phyloP scores from a whole-genome alignment of 345 rosid genomes.

The Turnera subulata region DNA sequence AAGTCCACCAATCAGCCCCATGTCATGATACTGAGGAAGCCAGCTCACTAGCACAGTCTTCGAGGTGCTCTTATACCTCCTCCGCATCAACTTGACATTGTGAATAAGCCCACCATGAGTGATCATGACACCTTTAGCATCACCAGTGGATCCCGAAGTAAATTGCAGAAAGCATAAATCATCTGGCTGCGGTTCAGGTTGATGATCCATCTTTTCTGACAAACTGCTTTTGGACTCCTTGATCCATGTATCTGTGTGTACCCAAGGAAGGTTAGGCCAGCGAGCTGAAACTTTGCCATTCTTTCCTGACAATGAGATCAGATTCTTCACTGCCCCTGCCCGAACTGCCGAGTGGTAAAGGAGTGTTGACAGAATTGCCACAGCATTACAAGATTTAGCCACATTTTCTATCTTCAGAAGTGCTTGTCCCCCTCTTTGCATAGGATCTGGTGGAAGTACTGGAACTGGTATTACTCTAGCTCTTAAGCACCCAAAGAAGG shows the following conservation, averaged over 20 bases:
- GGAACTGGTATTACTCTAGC: constrained; percentile 63
- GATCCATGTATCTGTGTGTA: constrained; percentile 63
- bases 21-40: constrained; percentile 80
- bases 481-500: constrained; percentile 67
- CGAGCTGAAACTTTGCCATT: constrained; percentile 26
- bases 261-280: constrained; percentile 70
- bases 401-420: constrained; percentile 61
- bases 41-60: constrained; percentile 56
- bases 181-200: constrained; percentile 31
- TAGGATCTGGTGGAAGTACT: constrained; percentile 67
- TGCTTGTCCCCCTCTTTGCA: constrained; percentile 71
- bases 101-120: constrained; percentile 61
- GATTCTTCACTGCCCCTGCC: constrained; percentile 48
- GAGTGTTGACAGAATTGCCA: constrained; percentile 56
- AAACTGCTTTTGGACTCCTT: constrained; percentile 31
- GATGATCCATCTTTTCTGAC: constrained; percentile 7
- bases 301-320: constrained; percentile 41
- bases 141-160: constrained; percentile 72
- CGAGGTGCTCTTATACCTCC: constrained; percentile 52
- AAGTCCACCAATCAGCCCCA: constrained; percentile 73
- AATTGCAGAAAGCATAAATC: constrained; percentile 64
- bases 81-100: constrained; percentile 60
- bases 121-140: constrained; percentile 69
- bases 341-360: constrained; percentile 57
- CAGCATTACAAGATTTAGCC: constrained; percentile 46